Evolutionary conservation across 1,284 basidiomycete species (phyloP).

Genomic region (Volvariella volvacea): DNA sequence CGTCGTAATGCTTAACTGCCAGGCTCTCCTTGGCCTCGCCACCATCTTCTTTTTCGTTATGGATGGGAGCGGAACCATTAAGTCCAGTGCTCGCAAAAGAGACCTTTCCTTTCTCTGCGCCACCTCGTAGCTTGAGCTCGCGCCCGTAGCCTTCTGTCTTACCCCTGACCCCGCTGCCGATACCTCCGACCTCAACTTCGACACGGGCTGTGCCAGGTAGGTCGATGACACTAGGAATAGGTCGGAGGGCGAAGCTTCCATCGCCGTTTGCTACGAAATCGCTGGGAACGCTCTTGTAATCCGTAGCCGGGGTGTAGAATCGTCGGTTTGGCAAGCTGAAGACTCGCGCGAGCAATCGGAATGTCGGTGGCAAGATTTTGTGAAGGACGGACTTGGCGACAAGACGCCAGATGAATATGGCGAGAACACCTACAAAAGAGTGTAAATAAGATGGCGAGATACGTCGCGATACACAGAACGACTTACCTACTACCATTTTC

Average conservation of each 20-base stretch:
- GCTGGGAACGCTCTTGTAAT: slow-evolving; percentile 65
- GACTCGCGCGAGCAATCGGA: slow-evolving; percentile 62
- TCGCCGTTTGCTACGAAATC: slow-evolving; percentile 34
- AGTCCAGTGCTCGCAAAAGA: slow-evolving; percentile 21
- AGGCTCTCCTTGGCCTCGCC: slow-evolving; percentile 23
- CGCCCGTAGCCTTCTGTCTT: slow-evolving; percentile 13
- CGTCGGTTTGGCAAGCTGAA: slow-evolving; percentile 69
- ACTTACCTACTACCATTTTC: slow-evolving; percentile 55
- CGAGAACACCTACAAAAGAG: slow-evolving; percentile 42
- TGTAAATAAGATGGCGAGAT: slow-evolving; percentile 4
- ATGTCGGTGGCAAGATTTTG: slow-evolving; percentile 72
- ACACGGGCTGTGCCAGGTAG: slow-evolving; percentile 45
- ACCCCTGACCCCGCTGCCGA: slow-evolving; percentile 27
- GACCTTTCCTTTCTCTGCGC: slow-evolving; percentile 22
- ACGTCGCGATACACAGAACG: slow-evolving; percentile 8
- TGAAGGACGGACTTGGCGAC: slow-evolving; percentile 75
- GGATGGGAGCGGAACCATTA: background rate
- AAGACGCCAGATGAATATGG: slow-evolving; percentile 83
- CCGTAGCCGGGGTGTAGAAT: slow-evolving; percentile 86
- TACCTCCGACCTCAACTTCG: slow-evolving; percentile 33
- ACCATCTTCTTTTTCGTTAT: slow-evolving; percentile 11
- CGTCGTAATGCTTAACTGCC: slow-evolving; percentile 71
- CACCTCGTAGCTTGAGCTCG: slow-evolving; percentile 18
- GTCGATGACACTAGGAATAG: slow-evolving; percentile 85
- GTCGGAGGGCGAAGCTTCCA: slow-evolving; percentile 40